Base-by-base conservation (phyloP, 345 rosid genomes). In the Sonneratia caseolaris region DNA sequence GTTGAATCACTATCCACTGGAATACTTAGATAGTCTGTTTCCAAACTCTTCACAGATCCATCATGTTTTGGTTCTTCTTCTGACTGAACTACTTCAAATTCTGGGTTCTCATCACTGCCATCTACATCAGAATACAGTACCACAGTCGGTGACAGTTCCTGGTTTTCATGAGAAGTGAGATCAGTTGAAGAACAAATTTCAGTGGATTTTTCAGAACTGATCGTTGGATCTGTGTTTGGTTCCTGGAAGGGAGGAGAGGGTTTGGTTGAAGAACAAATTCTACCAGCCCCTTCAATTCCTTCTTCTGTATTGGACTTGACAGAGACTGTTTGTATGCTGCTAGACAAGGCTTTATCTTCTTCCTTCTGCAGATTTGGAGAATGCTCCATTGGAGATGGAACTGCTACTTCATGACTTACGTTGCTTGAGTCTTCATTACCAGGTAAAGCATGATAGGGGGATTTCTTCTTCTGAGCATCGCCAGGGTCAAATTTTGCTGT, bases 391-490 rank as follows among this genome's bases (percentile, higher is more conserved):
- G 22, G 35, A 47, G 53, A 70, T 22, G 73, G 73, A 70, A 37
- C 49, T 38, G 12, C 66, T 1, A 36, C 64, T 70, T 47, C 73
- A 55, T 51, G 66, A 14, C 51, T 47, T 13, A 36, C 22, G 18
- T 56, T 47, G 32, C 47, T 57, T 24, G 73, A 57, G 21, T 35
- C n/a, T 18, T 70, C 11, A 4, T 14, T 19, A 22, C n/a, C 66
- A 6, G 73, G 47, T 37, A 64, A 37, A 27, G n/a, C 42, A 55
- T n/a, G 42, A 40, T 32, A 27, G 6, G 27, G 37, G 3, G 49
- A 49, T n/a, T 56, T 70, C 15, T 70, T 57, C 53, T 56, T 70
- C 73, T 73, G 70, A 64, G 62, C 61, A 73, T 73, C 69, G 14
- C 32, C 69, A 45, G 7, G 27, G 22, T 45, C 69, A 0, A 43